A percentile compares a stretch with the other conserved stretches of the same genome.
phyloP scores from a whole-genome alignment of 2,329 filamentous ascomycete species.

The Beauveria caledonica region DNA sequence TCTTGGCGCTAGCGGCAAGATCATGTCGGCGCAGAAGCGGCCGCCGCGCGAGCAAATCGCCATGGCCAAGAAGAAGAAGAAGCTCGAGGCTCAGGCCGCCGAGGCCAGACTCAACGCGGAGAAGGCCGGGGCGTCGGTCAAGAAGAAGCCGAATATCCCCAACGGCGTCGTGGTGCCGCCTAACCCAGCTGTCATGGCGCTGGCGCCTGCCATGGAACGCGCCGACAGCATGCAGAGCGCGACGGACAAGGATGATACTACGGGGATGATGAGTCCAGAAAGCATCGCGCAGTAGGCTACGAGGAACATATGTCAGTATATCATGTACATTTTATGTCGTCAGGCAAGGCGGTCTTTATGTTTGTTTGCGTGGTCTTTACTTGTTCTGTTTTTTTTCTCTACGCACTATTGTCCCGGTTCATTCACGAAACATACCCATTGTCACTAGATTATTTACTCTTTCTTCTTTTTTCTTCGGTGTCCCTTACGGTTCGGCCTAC shows the following conservation, averaged over 20 bases:
- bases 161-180: slow-evolving; percentile 23
- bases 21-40: slow-evolving; percentile 74
- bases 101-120: slow-evolving; percentile 31
- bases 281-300: slow-evolving; percentile 49
- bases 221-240: slow-evolving; percentile 52
- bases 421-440: slow-evolving; percentile 4
- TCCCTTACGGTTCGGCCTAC: neutral
- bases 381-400: neutral
- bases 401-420: neutral
- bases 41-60: slow-evolving; percentile 76
- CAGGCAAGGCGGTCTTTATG: neutral
- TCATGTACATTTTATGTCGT: slow-evolving; percentile 2
- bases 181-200: slow-evolving; percentile 32
- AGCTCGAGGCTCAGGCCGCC: slow-evolving; percentile 55
- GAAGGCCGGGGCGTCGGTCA: slow-evolving; percentile 33
- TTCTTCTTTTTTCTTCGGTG: neutral
- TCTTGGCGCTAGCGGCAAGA: slow-evolving; percentile 69
- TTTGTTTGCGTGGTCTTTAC: neutral
- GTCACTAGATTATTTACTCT: neutral
- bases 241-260: slow-evolving; percentile 59
- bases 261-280: slow-evolving; percentile 79
- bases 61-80: slow-evolving; percentile 82
- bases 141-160: slow-evolving; percentile 40
- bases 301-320: neutral
- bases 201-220: slow-evolving; percentile 47